Evolutionary conservation across 2,329 filamentous ascomycete genomes (phyloP), one percentile per base, ranked within the genome.

Genomic region (Monilinia polystroma): DNA sequence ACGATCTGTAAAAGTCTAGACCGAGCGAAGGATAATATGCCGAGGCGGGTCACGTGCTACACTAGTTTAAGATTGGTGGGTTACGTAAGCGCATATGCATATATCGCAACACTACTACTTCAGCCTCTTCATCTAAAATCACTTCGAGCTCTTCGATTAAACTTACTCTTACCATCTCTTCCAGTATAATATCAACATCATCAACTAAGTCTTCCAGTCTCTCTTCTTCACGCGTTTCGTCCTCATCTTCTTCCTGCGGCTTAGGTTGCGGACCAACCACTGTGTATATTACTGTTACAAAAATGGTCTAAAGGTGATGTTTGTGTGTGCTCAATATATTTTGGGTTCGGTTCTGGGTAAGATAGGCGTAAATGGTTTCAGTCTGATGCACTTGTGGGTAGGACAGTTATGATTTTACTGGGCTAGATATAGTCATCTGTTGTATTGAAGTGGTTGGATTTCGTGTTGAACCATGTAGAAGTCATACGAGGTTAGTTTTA

Each of bases 221-320:
- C 47, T 60, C 45, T 38, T 51, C 57, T 20, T 26, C 8, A 38
- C 20, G 11, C 5, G 12, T 7, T 6, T 20, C 49, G 6, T 26
- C 49, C 12, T 6, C 58, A 51, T 60, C 58, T 38, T 38, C 58
- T 38, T 51, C 58, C 29, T 60, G 58, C 8, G 58, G 29, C 14
- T 4, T 47, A 20, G 43, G 45, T 18, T 60, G 58, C 4, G 58
- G 45, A 51, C 29, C 58, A 29, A 60, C 58, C 12, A 51, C 29
- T 60, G 58, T 60, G 8, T 60, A 60, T 60, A 60, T 60, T 51
- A 60, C 58, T 11, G 14, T 60, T 18, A 38, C 32, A 1, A 60
- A 35, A 4, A 38, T n/a, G n/a, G 12, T 18, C 8, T 60, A 16
- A 38, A 26, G 18, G 14, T 38, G 8, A 51, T 38, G 32, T 16